Evolutionary conservation across 768 basidiomycete genomes (phyloP), one percentile per base, ranked within the genome.

Genomic region (Serendipita sp.): DNA sequence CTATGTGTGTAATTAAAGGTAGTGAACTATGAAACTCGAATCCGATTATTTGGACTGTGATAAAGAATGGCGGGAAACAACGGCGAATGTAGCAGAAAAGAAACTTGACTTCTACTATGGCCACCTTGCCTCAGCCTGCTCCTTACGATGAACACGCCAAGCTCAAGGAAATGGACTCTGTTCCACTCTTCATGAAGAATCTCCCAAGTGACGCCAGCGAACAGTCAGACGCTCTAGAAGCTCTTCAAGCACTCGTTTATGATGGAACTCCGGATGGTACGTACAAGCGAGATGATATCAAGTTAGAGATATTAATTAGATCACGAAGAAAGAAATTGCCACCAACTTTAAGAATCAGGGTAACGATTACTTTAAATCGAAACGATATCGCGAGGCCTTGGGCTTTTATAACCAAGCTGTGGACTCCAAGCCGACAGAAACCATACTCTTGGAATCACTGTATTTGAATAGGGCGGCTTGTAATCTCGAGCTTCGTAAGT

Each of bases 211-310:
- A 87, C 3, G 81, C 81, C 11, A 68, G 70, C 0, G 69, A 76
- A n/a, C 78, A 83, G 24, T 84, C 88, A 66, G 73, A 77, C 2
- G 79, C 83, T 1, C 68, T 98, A 20, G 82, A 86, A 63, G 96
- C 95, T 7, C 72, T 98, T 48, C 90, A 94, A 72, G 85, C 81
- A 67, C 79, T 99, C 28, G 82, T 81, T 4, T 78, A 95, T 72
- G 93, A 98, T 16, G 96, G 93, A 30, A 88, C 90, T 16, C 86
- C 92, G 61, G 89, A 97, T 76, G 94, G 95, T 97, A 71, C 69
- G 90, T n/a, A 22, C 22, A 38, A 51, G n/a, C 33, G 30, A 28
- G 3, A 43, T 14, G 41, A 31, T 22, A 42, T 30, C 30, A 3
- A 30, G 9, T 42, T 62, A 31, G 7, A 63, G 17, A 38, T 26